Evolutionary conservation across 441 rosid species (phyloP).

Genomic region (Erodium texanum): DNA sequence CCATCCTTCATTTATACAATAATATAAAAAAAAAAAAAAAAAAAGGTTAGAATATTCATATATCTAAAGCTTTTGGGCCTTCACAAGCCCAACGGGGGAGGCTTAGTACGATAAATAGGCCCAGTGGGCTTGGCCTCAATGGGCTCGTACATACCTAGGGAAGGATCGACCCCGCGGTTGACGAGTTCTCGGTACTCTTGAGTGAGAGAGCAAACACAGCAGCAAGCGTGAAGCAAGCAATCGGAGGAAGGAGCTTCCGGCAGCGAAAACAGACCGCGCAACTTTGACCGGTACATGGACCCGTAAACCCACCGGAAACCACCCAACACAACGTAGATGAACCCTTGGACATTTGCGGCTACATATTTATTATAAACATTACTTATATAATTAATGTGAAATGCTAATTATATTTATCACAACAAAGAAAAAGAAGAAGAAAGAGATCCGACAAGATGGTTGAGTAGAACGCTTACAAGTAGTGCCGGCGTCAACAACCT

Average conservation of each 20-base stretch:
- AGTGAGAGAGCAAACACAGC: slow-evolving; percentile 36
- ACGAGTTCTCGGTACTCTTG: slow-evolving; percentile 51
- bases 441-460: too few species aligned
- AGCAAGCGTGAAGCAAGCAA: slow-evolving; percentile 29
- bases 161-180: slow-evolving; percentile 38
- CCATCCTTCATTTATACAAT: slow-evolving; percentile 45
- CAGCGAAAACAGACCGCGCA: slow-evolving; percentile 32
- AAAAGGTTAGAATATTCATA: too few species aligned
- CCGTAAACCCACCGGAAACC: slow-evolving; percentile 37
- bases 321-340: slow-evolving; percentile 29
- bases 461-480: slow-evolving; percentile 23
- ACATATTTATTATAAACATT: too few species aligned
- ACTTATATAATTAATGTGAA: too few species aligned
- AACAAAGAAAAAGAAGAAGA: too few species aligned
- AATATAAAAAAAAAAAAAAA: neutral
- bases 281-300: slow-evolving; percentile 28
- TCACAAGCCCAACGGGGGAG: too few species aligned
- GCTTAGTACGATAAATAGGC: neutral
- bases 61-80: neutral
- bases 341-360: neutral
- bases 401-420: too few species aligned
- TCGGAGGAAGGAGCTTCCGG: slow-evolving; percentile 43
- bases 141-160: slow-evolving; percentile 32
- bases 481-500: slow-evolving; percentile 41
- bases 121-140: neutral